These are phyloP conservation scores for Coniochaeta sp. DNA, from an alignment of 2,329 filamentous ascomycete species.

Conservation along the genomic window DNA sequence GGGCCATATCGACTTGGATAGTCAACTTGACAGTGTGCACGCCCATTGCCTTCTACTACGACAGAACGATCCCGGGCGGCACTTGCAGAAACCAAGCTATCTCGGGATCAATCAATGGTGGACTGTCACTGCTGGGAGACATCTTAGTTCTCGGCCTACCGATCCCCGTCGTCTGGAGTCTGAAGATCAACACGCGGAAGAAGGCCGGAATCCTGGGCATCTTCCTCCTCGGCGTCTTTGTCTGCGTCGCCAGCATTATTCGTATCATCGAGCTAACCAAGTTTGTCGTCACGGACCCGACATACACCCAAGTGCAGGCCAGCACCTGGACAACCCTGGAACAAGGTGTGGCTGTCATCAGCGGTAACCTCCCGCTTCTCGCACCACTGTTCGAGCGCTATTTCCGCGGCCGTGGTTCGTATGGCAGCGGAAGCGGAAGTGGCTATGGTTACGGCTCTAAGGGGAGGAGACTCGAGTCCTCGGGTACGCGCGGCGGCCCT, in stretches of 20 bases:
- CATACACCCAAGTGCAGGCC: slow-evolving; percentile 8
- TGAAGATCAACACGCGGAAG: slow-evolving; percentile 5
- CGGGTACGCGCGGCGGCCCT: not conserved
- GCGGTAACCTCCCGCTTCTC: slow-evolving; percentile 5
- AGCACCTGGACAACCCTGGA: slow-evolving; percentile 11
- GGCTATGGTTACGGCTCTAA: not conserved
- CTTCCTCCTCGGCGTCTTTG: slow-evolving; percentile 8
- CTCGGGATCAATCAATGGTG: slow-evolving; percentile 10
- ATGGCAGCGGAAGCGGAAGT: not conserved
- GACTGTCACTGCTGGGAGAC: slow-evolving; percentile 6
- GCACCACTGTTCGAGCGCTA: slow-evolving; percentile 7
- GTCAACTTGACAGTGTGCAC: slow-evolving; percentile 13
- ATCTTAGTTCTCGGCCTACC: not conserved
- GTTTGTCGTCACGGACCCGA: slow-evolving; percentile 5
- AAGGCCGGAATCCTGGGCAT: slow-evolving; percentile 7
- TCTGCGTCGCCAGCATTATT: slow-evolving; percentile 6
- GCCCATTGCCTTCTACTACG: slow-evolving; percentile 11
- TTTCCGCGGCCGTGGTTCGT: slow-evolving; percentile 3
- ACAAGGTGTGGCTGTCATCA: slow-evolving; percentile 1
- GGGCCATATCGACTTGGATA: slow-evolving; percentile 10
- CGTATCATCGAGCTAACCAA: slow-evolving; percentile 3
- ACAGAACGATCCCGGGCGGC: slow-evolving; percentile 8
- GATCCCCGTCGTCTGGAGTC: not conserved
- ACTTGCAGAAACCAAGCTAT: slow-evolving; percentile 10
- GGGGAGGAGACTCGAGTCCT: not conserved